These are phyloP conservation scores for Zymoseptoria tritici DNA, from an alignment of 2,329 filamentous ascomycete genomes.

Conservation along the genomic window DNA sequence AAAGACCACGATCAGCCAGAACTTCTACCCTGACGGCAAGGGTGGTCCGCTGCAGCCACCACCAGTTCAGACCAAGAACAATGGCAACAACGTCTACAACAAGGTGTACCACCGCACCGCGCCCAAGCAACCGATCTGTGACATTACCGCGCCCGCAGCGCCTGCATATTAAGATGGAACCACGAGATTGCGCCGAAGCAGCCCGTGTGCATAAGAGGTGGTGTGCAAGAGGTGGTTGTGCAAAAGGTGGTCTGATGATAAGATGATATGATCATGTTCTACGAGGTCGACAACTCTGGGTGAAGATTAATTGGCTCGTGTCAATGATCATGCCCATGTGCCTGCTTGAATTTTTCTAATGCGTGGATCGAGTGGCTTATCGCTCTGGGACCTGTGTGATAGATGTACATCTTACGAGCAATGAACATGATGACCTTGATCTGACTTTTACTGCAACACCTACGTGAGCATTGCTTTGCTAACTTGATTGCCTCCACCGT, in stretches of 20 bases:
- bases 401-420: too few relatives aligned
- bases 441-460: too few relatives aligned
- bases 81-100: slow-evolving; percentile 32
- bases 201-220: not conserved
- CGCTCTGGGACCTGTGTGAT: too few relatives aligned
- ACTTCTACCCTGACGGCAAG: slow-evolving; percentile 26
- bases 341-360: too few relatives aligned
- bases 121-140: slow-evolving; percentile 8
- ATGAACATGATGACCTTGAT: too few relatives aligned
- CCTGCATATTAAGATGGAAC: not conserved
- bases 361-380: too few relatives aligned
- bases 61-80: slow-evolving; percentile 19
- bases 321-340: too few relatives aligned
- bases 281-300: too few relatives aligned
- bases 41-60: slow-evolving; percentile 28
- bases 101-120: slow-evolving; percentile 28
- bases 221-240: not conserved
- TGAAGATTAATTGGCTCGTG: too few relatives aligned
- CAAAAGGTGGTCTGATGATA: not conserved
- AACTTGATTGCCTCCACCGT: too few relatives aligned
- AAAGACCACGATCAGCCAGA: slow-evolving; percentile 19
- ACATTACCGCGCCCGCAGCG: not conserved
- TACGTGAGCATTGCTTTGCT: too few relatives aligned
- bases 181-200: not conserved
- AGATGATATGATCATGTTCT: too few relatives aligned